Conservation (phyloP, 805 yeast genomes). For the Wickerhamomyces canadensis region DNA sequence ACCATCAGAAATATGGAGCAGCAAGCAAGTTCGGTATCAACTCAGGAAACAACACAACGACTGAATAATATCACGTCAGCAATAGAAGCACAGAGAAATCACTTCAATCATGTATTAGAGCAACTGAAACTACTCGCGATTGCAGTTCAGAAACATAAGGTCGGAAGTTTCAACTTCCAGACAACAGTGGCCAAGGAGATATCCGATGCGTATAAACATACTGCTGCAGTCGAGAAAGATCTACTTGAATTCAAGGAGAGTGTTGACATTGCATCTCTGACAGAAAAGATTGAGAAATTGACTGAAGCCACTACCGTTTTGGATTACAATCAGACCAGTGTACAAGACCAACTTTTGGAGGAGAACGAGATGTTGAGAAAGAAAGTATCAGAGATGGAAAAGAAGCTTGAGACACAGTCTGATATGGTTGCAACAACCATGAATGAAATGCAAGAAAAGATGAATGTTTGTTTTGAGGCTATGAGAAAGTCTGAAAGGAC, state of each 20-base stretch:
- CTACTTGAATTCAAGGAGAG: neutral
- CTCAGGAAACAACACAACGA: no score
- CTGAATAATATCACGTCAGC: no score
- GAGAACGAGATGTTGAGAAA: neutral
- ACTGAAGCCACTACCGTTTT: neutral
- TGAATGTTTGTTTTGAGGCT: no score
- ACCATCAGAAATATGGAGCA: no score
- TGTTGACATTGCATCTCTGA: neutral
- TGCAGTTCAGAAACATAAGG: neutral
- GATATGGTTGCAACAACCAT: no score
- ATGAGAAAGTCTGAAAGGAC: no score
- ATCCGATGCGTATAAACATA: neutral
- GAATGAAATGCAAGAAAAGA: no score
- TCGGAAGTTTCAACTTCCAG: neutral
- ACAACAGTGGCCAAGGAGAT: neutral
- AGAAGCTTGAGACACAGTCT: neutral
- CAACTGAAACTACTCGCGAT: neutral
- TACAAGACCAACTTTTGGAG: neutral
- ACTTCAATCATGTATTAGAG: no score
- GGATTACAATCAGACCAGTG: neutral
- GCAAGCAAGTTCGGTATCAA: no score
- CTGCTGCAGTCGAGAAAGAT: neutral
- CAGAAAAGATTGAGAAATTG: neutral
- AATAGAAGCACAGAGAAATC: no score
- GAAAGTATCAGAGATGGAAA: neutral